Percentiles rank a stretch among this genome's conserved stretches.
Evolutionary conservation across 257 asterid species (phyloP).

Genomic region (Nicotiana sylvestris): DNA sequence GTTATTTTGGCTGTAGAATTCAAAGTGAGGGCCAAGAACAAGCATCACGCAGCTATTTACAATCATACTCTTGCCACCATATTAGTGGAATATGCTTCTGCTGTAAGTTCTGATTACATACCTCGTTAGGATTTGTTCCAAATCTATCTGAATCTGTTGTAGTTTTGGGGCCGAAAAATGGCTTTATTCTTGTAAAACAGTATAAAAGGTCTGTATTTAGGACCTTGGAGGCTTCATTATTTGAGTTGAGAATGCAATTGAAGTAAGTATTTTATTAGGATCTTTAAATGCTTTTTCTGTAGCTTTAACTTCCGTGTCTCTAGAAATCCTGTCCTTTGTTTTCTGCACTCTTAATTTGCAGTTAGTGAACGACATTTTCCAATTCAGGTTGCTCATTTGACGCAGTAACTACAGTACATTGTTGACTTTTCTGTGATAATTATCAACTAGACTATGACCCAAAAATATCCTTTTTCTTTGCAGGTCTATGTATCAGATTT

Average conservation of each 20-base stretch:
- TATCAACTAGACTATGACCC: neutral
- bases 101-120: conserved; percentile 46
- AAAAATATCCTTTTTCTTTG: conserved; percentile 19
- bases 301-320: neutral
- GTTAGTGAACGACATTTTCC: neutral
- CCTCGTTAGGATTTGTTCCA: neutral
- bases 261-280: neutral
- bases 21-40: conserved; percentile 44
- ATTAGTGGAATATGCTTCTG: conserved; percentile 92
- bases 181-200: neutral
- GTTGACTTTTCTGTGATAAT: neutral
- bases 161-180: conserved; percentile 12
- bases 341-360: neutral
- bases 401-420: neutral
- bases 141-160: neutral
- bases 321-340: neutral
- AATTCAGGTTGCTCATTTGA: neutral
- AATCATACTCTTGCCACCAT: conserved; percentile 79
- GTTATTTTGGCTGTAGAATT: conserved; percentile 47
- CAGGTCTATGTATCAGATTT: conserved; percentile 93
- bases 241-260: neutral
- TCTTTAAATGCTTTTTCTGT: neutral
- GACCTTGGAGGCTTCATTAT: neutral
- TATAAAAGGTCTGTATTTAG: neutral
- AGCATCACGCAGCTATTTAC: conserved; percentile 36